These are phyloP conservation scores for Paraleonurus japonicus DNA, from an alignment of 257 asterid species.

Conservation along the genomic window DNA sequence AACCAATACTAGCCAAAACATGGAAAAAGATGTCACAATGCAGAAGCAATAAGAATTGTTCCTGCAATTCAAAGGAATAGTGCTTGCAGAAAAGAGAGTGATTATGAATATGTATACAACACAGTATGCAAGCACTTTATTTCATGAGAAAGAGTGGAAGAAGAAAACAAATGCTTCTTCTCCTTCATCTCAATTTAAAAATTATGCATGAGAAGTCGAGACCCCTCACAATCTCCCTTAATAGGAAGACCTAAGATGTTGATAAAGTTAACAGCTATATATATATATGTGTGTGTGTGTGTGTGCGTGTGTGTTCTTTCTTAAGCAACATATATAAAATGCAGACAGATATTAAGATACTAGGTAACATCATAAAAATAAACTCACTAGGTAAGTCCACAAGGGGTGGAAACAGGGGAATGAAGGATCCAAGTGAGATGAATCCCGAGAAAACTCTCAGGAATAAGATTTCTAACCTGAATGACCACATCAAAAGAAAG, in stretches of 20 bases:
- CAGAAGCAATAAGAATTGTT: constrained; percentile 17
- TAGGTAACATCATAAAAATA: constrained; percentile 9
- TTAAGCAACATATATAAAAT: background rate
- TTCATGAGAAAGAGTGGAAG: constrained; percentile 10
- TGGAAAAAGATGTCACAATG: constrained; percentile 20
- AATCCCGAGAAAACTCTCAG: constrained; percentile 54
- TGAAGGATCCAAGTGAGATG: constrained; percentile 80
- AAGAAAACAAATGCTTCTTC: background rate
- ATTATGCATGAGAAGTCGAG: constrained; percentile 4
- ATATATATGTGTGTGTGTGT: too few species aligned
- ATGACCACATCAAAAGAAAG: constrained; percentile 1
- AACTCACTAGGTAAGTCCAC: constrained; percentile 88
- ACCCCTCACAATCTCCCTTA: constrained; percentile 10
- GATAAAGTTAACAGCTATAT: constrained; percentile 16
- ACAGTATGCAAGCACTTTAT: constrained; percentile 1
- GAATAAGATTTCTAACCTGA: constrained; percentile 67
- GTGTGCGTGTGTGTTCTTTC: too few species aligned
- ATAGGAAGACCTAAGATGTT: background rate
- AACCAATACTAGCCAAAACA: constrained; percentile 61
- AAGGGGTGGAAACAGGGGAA: constrained; percentile 72
- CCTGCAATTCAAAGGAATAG: background rate
- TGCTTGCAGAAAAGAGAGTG: constrained; percentile 5
- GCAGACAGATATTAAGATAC: constrained; percentile 10
- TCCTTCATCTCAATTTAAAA: background rate
- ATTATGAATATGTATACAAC: background rate